Base-by-base conservation (phyloP, 2,329 filamentous ascomycete genomes). In the Pleoardoris graminearum region DNA sequence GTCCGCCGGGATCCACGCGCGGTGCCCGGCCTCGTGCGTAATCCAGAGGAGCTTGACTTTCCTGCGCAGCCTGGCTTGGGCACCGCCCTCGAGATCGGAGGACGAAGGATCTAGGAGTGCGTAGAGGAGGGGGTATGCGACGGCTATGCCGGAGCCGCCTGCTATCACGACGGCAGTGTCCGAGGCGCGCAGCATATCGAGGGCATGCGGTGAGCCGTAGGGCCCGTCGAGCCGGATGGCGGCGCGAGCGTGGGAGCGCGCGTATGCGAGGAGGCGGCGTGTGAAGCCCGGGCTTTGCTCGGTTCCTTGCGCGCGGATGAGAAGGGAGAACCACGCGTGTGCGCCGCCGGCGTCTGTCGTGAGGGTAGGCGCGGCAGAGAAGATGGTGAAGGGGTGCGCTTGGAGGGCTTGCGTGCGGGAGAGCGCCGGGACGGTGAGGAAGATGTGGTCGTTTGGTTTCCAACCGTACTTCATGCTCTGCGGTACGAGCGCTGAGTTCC, bases 381-480 rank as follows among this genome's bases (percentile, higher is more conserved):
- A 81, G 49, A 88, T 86, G 7, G 84, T 87, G 68, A 88, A 88
- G 0, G 85, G 85, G 62, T 88, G 85, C 0, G 84, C 78, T 69
- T 88, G 85, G 1, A 86, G 65, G 2, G 72, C 63, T 61, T 86
- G 80, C 48, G 75, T 79, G 3, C 71, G 68, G 1, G 79, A 80
- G 5, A 88, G 75, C 0, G 71, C 73, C 0, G 85, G 84, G 0
- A 87, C 71, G 1, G 81, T 82, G 51, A 88, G 66, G 68, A 88
- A 88, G 43, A 86, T 77, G 66, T 88, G 85, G 60, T 86, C 82
- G 14, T 83, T 82, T 2, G 85, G 80, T 17, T 75, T 65, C 85
- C 85, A 88, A 35, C 84, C 84, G 43, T 76, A 55, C 4, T 60
- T 64, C 58, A 81, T 77, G 61, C 74, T 73, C 17, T 62, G 63